Evolutionary conservation across 1,284 basidiomycete species (phyloP).

Genomic region (Schizophyllum amplum): DNA sequence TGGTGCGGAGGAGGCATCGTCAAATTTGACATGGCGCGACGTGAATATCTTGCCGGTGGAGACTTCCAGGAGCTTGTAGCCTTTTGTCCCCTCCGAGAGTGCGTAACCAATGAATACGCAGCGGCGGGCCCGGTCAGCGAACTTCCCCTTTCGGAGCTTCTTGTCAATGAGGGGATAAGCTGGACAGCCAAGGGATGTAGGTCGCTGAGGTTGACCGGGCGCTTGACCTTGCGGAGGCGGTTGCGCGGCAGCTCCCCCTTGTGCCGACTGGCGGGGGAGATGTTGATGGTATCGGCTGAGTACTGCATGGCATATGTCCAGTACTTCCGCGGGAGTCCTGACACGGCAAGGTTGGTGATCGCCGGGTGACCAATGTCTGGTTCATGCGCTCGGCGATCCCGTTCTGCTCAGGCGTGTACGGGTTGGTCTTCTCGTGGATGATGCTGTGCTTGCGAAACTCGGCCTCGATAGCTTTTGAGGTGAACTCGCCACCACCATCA

Average conservation of each 20-base stretch:
- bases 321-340: constrained; percentile 15
- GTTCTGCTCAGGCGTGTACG: constrained; percentile 24
- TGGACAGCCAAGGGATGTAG: constrained; percentile 5
- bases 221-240: constrained; percentile 1
- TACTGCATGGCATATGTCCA: constrained; percentile 18
- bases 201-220: constrained; percentile 1
- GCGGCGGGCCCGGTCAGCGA: constrained; percentile 1
- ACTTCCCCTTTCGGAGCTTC: constrained; percentile 2
- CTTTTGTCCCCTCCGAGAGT: constrained; percentile 1
- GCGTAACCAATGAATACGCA: constrained; percentile 5
- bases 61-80: constrained; percentile 12
- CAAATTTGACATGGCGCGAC: constrained; percentile 16
- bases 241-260: constrained; percentile 8
- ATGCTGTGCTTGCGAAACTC: constrained; percentile 18
- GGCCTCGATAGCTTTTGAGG: constrained; percentile 14
- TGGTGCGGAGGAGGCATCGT: constrained; percentile 9
- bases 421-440: constrained; percentile 16
- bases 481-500: constrained; percentile 26
- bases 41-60: constrained; percentile 9
- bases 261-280: constrained; percentile 8
- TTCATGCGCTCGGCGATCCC: constrained; percentile 23
- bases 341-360: constrained; percentile 18
- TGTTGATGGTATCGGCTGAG: constrained; percentile 13
- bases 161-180: constrained; percentile 7
- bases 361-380: constrained; percentile 19